phyloP scores from a whole-genome alignment of 1,139 yeast species.

The Nakaseomyces delphensis region DNA sequence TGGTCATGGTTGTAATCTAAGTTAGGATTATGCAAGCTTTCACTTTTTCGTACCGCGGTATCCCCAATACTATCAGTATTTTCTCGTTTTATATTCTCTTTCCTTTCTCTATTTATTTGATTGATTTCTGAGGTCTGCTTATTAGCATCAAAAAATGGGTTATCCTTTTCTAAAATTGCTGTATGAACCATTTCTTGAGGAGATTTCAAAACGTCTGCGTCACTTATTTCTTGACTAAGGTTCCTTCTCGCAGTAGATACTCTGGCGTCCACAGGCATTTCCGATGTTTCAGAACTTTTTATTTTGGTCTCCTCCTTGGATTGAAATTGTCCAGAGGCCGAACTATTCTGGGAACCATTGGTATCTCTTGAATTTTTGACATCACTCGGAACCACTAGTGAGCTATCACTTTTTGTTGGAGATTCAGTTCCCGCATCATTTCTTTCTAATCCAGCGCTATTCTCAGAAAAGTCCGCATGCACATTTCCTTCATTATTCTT shows the following conservation, averaged over 20 bases:
- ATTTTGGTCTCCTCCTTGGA: not conserved
- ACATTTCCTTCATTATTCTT: not conserved
- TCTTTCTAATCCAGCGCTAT: not conserved
- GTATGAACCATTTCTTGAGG: conserved; percentile 20
- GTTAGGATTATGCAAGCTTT: conserved; percentile 19
- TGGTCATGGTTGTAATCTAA: conserved; percentile 17
- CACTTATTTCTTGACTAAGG: conserved; percentile 1
- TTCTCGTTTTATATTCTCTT: not conserved
- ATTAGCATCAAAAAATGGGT: conserved; percentile 23
- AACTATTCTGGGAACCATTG: not conserved
- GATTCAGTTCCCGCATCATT: not conserved
- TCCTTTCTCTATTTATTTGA: conserved; percentile 3
- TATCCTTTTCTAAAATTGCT: conserved; percentile 25
- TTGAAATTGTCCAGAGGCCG: not conserved
- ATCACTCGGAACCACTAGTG: not conserved
- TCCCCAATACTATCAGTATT: conserved; percentile 8
- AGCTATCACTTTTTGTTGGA: not conserved
- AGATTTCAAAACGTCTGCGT: conserved; percentile 2
- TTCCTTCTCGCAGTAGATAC: no score
- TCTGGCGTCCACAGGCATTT: not conserved
- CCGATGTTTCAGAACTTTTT: not conserved
- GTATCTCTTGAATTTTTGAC: not conserved
- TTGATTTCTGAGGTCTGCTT: not conserved
- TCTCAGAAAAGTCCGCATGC: not conserved
- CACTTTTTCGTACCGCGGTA: conserved; percentile 7